Percentiles rank a stretch among this genome's conserved stretches.
These are phyloP conservation scores for Chimonanthus salicifolius DNA, from an alignment of 164 flowering plant species.

Conservation along the genomic window DNA sequence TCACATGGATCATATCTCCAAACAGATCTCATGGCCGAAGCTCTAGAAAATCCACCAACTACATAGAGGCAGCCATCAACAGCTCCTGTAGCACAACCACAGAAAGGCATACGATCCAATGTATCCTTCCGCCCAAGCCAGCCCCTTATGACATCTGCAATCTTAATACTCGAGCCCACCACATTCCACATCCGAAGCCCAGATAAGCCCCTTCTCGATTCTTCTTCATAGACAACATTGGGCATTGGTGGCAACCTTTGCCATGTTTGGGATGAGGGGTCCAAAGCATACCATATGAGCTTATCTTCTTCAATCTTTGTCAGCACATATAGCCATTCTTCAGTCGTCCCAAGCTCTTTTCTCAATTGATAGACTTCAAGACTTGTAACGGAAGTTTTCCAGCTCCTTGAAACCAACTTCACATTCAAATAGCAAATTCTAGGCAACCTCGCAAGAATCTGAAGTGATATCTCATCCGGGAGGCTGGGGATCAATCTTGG, in stretches of 20 bases:
- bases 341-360: constrained; percentile 62
- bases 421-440: constrained; percentile 43
- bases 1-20: constrained; percentile 73
- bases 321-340: constrained; percentile 76
- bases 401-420: constrained; percentile 58
- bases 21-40: constrained; percentile 59
- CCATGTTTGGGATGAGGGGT: constrained; percentile 60
- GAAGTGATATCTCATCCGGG: constrained; percentile 83
- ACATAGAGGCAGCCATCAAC: constrained; percentile 81
- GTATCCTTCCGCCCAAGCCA: constrained; percentile 68
- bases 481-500: constrained; percentile 69
- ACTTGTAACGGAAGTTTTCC: constrained; percentile 54
- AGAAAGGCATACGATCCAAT: constrained; percentile 49
- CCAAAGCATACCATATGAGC: constrained; percentile 68
- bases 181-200: constrained; percentile 44
- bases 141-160: constrained; percentile 54
- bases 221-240: constrained; percentile 37
- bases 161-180: constrained; percentile 38
- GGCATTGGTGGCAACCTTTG: constrained; percentile 82
- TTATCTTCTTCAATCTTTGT: constrained; percentile 51
- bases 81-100: constrained; percentile 79
- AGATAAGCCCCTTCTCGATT: constrained; percentile 28
- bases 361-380: constrained; percentile 53
- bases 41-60: constrained; percentile 69
- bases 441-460: constrained; percentile 78